Percentiles rank a stretch among this genome's conserved stretches.
Conservation (phyloP, 169 alveolate species). For the Nephromyces sp. region DNA sequence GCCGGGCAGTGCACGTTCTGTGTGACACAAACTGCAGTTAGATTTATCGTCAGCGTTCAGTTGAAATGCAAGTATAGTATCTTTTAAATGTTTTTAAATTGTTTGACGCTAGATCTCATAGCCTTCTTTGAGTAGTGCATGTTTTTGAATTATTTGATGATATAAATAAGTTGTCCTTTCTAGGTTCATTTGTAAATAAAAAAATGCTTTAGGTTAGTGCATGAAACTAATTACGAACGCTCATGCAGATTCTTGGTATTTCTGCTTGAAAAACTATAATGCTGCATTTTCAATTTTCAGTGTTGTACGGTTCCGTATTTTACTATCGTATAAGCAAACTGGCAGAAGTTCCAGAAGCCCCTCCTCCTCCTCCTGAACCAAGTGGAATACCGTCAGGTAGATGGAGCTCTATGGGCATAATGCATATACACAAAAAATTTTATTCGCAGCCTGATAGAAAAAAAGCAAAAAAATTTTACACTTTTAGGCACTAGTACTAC, state of each 20-base stretch:
- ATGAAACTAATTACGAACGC: neutral
- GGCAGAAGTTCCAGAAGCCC: constrained; percentile 3
- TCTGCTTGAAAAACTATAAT: neutral
- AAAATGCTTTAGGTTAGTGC: neutral
- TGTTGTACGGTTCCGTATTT: constrained; percentile 16
- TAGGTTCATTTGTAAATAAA: neutral
- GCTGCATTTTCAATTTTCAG: neutral
- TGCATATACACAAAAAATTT: too few relatives aligned
- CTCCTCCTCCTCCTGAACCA: constrained; percentile 39
- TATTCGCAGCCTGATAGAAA: too few relatives aligned
- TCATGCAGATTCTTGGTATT: neutral
- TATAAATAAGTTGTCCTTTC: neutral
- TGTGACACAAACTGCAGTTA: neutral
- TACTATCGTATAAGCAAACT: constrained; percentile 17
- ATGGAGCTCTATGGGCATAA: too few relatives aligned
- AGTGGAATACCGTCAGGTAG: constrained; percentile 3
- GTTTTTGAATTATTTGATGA: neutral
- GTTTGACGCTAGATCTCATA: too few relatives aligned
- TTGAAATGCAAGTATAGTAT: too few relatives aligned
- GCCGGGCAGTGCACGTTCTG: neutral
- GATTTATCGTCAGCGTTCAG: too few relatives aligned
- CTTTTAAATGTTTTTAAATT: too few relatives aligned
- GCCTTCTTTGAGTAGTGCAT: neutral
- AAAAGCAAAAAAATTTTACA: too few relatives aligned
- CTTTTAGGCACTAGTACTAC: too few relatives aligned